Conservation (phyloP, 768 basidiomycete species). For the Boletus patriciae region DNA sequence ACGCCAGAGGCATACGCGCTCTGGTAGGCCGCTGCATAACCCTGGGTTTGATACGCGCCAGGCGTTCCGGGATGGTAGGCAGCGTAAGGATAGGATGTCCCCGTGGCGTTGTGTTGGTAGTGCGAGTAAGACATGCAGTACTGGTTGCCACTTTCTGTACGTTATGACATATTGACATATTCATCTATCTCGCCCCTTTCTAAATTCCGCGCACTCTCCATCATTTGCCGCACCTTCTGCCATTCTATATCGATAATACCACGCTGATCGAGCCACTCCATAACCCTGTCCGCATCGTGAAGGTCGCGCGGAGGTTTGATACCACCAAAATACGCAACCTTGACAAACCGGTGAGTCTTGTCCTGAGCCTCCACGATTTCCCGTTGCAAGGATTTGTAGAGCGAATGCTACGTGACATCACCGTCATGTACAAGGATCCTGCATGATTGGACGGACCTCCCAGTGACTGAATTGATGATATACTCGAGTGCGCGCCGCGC, state of each 20-base stretch:
- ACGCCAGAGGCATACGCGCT: slow-evolving; percentile 60
- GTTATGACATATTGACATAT: not conserved
- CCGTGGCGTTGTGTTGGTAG: slow-evolving; percentile 40
- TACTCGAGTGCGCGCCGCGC: slow-evolving; percentile 62
- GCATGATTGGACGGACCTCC: slow-evolving; percentile 56
- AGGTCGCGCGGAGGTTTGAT: slow-evolving; percentile 64
- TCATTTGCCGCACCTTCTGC: slow-evolving; percentile 67
- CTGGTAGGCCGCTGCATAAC: slow-evolving; percentile 49
- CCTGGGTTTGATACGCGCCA: slow-evolving; percentile 46
- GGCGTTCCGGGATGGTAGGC: slow-evolving; percentile 55
- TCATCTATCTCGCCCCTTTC: slow-evolving; percentile 52
- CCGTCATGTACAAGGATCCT: not conserved
- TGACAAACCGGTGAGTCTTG: slow-evolving; percentile 49
- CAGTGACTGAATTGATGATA: slow-evolving; percentile 79
- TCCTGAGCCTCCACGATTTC: slow-evolving; percentile 60
- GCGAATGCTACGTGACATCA: slow-evolving; percentile 49
- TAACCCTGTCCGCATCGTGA: slow-evolving; percentile 71
- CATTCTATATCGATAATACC: slow-evolving; percentile 67
- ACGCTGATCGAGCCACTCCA: slow-evolving; percentile 77
- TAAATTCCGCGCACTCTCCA: slow-evolving; percentile 69
- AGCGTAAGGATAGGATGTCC: slow-evolving; percentile 65
- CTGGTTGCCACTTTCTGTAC: not conserved
- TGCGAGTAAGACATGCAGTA: slow-evolving; percentile 36
- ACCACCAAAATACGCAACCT: slow-evolving; percentile 55
- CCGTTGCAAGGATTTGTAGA: slow-evolving; percentile 57